Evolutionary conservation across 1,139 yeast genomes (phyloP).

Genomic region (Yamadazyma mexicana): DNA sequence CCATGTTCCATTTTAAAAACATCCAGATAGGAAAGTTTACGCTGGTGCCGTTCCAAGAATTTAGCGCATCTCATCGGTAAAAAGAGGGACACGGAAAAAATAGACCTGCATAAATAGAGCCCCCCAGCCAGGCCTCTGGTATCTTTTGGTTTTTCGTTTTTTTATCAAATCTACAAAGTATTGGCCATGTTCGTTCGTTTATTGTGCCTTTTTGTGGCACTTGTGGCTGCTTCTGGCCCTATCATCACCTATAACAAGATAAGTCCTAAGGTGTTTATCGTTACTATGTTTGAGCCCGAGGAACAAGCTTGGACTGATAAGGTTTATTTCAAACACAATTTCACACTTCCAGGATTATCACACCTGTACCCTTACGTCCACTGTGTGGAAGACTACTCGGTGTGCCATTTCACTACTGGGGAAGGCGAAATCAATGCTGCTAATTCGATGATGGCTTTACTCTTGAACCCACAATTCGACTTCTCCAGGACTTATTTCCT

Average conservation of each 20-base stretch:
- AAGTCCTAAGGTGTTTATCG: slow-evolving; percentile 53
- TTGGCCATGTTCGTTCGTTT: neutral
- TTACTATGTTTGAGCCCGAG: slow-evolving; percentile 59
- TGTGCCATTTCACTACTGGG: slow-evolving; percentile 66
- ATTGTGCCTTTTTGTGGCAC: neutral
- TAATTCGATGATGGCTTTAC: slow-evolving; percentile 53
- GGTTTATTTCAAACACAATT: slow-evolving; percentile 48
- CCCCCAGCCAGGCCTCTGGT: no score
- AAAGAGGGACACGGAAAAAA: neutral
- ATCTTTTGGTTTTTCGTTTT: no score
- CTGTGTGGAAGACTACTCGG: slow-evolving; percentile 52
- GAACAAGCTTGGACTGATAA: slow-evolving; percentile 54
- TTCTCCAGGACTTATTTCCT: slow-evolving; percentile 60
- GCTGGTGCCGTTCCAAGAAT: neutral
- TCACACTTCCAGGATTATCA: slow-evolving; percentile 65
- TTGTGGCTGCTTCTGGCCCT: neutral
- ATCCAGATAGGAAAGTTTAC: no score
- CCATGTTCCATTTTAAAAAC: neutral
- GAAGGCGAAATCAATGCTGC: slow-evolving; percentile 75
- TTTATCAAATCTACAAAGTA: no score
- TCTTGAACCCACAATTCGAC: slow-evolving; percentile 56
- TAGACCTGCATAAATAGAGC: no score
- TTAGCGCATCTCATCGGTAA: neutral
- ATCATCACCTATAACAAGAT: slow-evolving; percentile 7
- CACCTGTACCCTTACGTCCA: slow-evolving; percentile 57